Percentiles rank a stretch among this genome's conserved stretches.
Evolutionary conservation across 2,329 filamentous ascomycete genomes (phyloP).

Genomic region (Gliomastix tumulicola): DNA sequence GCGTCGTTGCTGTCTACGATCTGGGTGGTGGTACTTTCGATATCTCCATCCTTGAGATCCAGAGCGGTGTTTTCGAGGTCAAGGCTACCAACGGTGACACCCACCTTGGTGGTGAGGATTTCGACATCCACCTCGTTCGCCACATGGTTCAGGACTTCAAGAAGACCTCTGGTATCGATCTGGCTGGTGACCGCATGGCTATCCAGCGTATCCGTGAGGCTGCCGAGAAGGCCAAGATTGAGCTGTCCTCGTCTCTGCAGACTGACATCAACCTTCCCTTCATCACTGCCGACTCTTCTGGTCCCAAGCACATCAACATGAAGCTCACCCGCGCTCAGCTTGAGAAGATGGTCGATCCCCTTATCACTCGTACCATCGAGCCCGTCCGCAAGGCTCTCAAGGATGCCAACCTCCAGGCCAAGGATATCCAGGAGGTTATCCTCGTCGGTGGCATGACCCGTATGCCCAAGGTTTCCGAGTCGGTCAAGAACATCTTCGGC

Average conservation of each 20-base stretch:
- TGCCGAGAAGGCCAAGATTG: constrained; percentile 98
- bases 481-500: constrained; percentile 93
- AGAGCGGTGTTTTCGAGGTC: constrained; percentile 97
- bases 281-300: constrained; percentile 92
- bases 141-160: constrained; percentile 95
- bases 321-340: constrained; percentile 92
- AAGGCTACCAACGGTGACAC: constrained; percentile 99
- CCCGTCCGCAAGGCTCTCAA: constrained; percentile 95
- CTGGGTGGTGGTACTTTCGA: constrained; percentile 98
- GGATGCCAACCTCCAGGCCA: constrained; percentile 84
- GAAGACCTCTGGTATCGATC: constrained; percentile 87
- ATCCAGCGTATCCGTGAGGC: constrained; percentile 99
- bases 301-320: constrained; percentile 96
- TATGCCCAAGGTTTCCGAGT: constrained; percentile 97
- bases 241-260: constrained; percentile 88
- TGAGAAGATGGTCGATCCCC: constrained; percentile 83
- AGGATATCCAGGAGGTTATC: constrained; percentile 96
- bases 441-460: constrained; percentile 98
- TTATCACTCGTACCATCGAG: constrained; percentile 80
- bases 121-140: constrained; percentile 90
- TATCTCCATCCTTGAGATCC: constrained; percentile 96
- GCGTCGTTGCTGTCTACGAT: constrained; percentile 92
- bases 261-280: constrained; percentile 98
- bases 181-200: constrained; percentile 90
- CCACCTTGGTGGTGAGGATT: constrained; percentile 96